Conservation (phyloP, 352 stramenopile genomes). For the Globisporangium middletonii region DNA sequence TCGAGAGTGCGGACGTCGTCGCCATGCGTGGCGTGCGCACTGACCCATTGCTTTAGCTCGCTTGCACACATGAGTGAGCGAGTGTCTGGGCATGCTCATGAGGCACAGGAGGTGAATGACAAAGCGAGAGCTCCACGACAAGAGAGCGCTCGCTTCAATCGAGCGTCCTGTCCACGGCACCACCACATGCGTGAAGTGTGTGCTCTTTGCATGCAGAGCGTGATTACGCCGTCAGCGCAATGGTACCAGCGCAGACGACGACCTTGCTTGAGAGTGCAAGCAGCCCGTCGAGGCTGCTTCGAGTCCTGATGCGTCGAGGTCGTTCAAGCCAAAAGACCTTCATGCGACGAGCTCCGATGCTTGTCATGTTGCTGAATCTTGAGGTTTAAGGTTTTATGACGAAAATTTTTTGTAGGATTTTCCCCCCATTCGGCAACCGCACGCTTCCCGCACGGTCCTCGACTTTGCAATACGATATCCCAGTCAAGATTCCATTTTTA, state of each 20-base stretch:
- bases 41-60: background rate
- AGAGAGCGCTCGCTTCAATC: background rate
- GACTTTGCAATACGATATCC: too few species aligned
- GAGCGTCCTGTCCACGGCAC: background rate
- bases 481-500: too few species aligned
- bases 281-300: background rate
- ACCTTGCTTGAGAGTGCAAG: background rate
- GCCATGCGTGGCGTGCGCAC: background rate
- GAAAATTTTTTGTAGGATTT: too few species aligned
- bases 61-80: background rate
- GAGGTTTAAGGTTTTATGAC: too few species aligned
- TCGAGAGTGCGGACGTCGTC: background rate
- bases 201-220: background rate
- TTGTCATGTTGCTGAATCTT: too few species aligned
- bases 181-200: background rate
- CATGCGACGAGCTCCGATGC: too few species aligned
- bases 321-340: too few species aligned
- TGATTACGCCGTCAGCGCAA: background rate
- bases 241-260: background rate
- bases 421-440: too few species aligned
- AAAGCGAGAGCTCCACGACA: background rate
- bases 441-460: too few species aligned
- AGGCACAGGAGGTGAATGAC: too few species aligned
- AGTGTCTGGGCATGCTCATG: background rate
- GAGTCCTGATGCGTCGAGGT: too few species aligned